Evolutionary conservation across 306 rosid genomes (phyloP), one percentile per base, ranked within the genome.

Genomic region (Trifolium dubium): DNA sequence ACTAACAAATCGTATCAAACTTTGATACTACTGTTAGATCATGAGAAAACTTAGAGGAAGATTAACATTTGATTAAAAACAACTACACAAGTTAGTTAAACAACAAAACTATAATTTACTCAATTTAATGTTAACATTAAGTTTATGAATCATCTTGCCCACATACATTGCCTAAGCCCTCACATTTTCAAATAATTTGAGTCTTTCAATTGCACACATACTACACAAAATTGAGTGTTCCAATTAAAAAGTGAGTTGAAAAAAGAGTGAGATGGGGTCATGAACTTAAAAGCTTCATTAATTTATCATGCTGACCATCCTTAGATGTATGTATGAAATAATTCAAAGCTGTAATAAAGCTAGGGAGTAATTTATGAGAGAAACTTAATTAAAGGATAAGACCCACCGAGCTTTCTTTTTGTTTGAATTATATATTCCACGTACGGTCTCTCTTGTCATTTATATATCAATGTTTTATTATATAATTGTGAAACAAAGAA

Each of bases 251-350:
- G 5, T 56, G 30, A 59, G 67, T 66, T 72, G 39, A 67, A 12
- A 79, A 79, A 70, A 76, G 39, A 64, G 37, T 63, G 44, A 71
- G 78, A 84, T 80, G 82, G 83, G 77, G 78, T 80, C 87, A 72
- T 37, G 49, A 80, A 67, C 77, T 63, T 77, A 72, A 77, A 84
- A 61, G 67, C 76, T 11, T 71, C 49, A 78, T 74, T 81, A 81
- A 61, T 75, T 66, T 74, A 81, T 69, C 39, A 44, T 50, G 71
- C 80, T 64, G 73, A 80, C 78, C 72, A 65, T 17, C 72, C 53
- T 73, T 68, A 74, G 23, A 78, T 50, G 53, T 19, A 61, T 23
- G 23, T 23, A 40, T 14, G 13, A 73, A 72, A 55, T 68, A n/a
- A 70, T 54, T 70, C 29, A 60, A 55, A 31, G 8, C 18, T 58